Evolutionary conservation across 495 filamentous ascomycete species (phyloP).

Genomic region (Podospora pseudopauciseta): DNA sequence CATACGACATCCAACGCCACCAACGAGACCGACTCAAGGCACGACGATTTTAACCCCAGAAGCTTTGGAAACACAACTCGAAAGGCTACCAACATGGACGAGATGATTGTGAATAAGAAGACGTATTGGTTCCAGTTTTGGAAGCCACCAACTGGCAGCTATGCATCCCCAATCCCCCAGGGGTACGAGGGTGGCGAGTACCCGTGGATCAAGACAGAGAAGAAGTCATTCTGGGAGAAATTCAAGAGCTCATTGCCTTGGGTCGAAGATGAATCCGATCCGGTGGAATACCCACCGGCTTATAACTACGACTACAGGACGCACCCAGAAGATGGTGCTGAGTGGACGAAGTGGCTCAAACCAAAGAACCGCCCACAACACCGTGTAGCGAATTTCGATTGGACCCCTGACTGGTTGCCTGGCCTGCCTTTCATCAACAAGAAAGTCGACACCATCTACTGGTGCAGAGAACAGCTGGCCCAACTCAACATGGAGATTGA

Average conservation of each 20-base stretch:
- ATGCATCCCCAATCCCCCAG: constrained; percentile 51
- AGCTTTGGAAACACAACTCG: constrained; percentile 44
- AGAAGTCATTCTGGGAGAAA: constrained; percentile 42
- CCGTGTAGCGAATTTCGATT: constrained; percentile 71
- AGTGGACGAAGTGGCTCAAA: constrained; percentile 81
- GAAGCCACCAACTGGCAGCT: constrained; percentile 51
- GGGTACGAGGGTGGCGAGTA: constrained; percentile 42
- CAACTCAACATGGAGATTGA: constrained; percentile 92
- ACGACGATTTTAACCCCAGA: constrained; percentile 29
- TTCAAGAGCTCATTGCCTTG: constrained; percentile 44
- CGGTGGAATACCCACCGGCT: constrained; percentile 63
- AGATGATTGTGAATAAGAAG: constrained; percentile 41
- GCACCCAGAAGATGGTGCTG: constrained; percentile 63
- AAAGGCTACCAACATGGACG: constrained; percentile 40
- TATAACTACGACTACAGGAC: constrained; percentile 61
- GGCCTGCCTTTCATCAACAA: constrained; percentile 74
- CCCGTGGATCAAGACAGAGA: constrained; percentile 40
- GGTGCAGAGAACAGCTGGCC: constrained; percentile 83
- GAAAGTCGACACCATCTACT: constrained; percentile 94
- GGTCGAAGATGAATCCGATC: constrained; percentile 32
- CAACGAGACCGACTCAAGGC: constrained; percentile 33
- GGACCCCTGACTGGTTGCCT: constrained; percentile 70
- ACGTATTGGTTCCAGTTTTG: constrained; percentile 53
- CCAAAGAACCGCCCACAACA: constrained; percentile 82
- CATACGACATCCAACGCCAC: constrained; percentile 35